A percentile compares a stretch with the other conserved stretches of the same genome.
These are phyloP conservation scores for Pseudoperonospora humuli DNA, from an alignment of 352 stramenopile genomes.

Conservation along the genomic window DNA sequence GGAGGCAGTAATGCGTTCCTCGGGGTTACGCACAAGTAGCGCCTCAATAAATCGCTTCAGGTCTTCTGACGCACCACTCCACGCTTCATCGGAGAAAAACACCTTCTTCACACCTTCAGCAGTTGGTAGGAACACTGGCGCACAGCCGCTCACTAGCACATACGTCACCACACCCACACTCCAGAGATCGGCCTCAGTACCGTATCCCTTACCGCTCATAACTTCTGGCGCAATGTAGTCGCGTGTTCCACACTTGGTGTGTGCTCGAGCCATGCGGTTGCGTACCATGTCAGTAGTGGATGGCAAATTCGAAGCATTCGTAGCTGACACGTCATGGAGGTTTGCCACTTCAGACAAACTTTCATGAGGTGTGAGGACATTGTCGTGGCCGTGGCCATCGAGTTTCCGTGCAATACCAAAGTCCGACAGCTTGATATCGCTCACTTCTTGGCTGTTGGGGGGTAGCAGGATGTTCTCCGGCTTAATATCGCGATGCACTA, in stretches of 20 bases:
- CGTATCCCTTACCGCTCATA: slow-evolving; percentile 88
- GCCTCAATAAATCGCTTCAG: slow-evolving; percentile 66
- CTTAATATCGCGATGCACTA: slow-evolving; percentile 84
- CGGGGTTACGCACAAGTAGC: slow-evolving; percentile 66
- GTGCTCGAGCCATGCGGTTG: slow-evolving; percentile 58
- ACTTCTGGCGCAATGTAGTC: slow-evolving; percentile 82
- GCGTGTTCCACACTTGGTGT: slow-evolving; percentile 80
- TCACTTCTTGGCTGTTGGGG: slow-evolving; percentile 42
- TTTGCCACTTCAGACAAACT: slow-evolving; percentile 57
- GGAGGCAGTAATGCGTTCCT: slow-evolving; percentile 58
- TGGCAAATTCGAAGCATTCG: slow-evolving; percentile 7
- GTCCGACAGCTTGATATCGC: slow-evolving; percentile 75
- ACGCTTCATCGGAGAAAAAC: slow-evolving; percentile 68
- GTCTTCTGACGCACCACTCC: slow-evolving; percentile 46
- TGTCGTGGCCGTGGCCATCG: slow-evolving; percentile 40
- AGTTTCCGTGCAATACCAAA: slow-evolving; percentile 78
- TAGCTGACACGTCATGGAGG: slow-evolving; percentile 31
- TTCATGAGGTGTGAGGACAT: slow-evolving; percentile 63
- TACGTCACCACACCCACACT: slow-evolving; percentile 90
- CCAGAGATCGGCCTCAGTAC: slow-evolving; percentile 91
- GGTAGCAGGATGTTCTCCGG: slow-evolving; percentile 77
- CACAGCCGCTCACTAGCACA: slow-evolving; percentile 78
- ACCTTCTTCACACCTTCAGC: slow-evolving; percentile 60
- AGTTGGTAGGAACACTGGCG: slow-evolving; percentile 60
- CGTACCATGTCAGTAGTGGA: slow-evolving; percentile 30